Percentiles rank a stretch among this genome's conserved stretches.
Evolutionary conservation across 768 basidiomycete genomes (phyloP).

Genomic region (Chalciporus pseudorubinellus): DNA sequence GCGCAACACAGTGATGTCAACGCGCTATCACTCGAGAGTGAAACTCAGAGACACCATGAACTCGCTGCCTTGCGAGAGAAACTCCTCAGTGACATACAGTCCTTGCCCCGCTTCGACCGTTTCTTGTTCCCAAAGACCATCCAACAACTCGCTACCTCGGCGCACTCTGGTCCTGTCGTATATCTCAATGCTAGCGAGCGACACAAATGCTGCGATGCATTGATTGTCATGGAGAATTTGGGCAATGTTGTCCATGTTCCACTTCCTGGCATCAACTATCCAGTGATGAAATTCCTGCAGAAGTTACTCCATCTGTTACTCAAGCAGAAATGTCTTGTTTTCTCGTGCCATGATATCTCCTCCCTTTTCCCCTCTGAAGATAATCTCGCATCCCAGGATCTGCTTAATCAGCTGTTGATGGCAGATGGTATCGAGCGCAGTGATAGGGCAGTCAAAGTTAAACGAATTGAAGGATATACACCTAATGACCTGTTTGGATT

Average conservation of each 20-base stretch:
- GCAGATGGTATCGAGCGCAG: too few relatives aligned
- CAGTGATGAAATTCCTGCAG: neutral
- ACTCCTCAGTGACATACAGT: slow-evolving; percentile 13
- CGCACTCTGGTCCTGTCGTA: neutral
- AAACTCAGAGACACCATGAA: slow-evolving; percentile 10
- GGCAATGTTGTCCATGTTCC: neutral
- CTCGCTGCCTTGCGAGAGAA: slow-evolving; percentile 14
- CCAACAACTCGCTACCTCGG: neutral
- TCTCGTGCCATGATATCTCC: neutral
- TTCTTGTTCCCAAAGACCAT: slow-evolving; percentile 20
- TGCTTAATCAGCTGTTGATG: too few relatives aligned
- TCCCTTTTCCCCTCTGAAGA: too few relatives aligned
- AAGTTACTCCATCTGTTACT: neutral
- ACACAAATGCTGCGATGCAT: too few relatives aligned
- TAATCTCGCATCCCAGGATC: too few relatives aligned
- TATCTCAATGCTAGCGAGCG: too few relatives aligned
- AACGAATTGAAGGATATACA: neutral
- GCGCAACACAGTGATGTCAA: too few relatives aligned
- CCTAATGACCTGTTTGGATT: neutral
- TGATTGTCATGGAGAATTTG: too few relatives aligned
- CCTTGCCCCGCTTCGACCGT: slow-evolving; percentile 17
- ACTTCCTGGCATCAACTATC: neutral
- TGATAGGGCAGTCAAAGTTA: too few relatives aligned
- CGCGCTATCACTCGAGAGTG: slow-evolving; percentile 11
- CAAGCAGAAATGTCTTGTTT: neutral